A percentile compares a stretch with the other conserved stretches of the same genome.
These are phyloP conservation scores for Penicillium sp. DNA, from an alignment of 2,329 filamentous ascomycete genomes.

Conservation along the genomic window DNA sequence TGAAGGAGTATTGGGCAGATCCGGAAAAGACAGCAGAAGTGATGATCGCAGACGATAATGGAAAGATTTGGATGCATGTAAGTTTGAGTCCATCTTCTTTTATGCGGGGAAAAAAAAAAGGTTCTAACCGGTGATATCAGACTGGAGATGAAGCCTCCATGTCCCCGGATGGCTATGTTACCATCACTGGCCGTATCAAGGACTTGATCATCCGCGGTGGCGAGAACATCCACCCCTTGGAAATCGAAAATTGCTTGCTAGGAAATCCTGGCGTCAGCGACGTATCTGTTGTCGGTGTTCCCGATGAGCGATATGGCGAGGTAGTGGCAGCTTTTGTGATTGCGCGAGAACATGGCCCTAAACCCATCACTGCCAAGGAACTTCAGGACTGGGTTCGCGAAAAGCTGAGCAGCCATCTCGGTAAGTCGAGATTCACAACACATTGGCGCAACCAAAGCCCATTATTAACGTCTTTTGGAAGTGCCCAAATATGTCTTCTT, in stretches of 20 bases:
- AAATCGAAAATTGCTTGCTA: constrained; percentile 85
- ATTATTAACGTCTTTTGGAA: constrained; percentile 19
- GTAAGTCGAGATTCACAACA: constrained; percentile 39
- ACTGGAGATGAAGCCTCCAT: constrained; percentile 90
- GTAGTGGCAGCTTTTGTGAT: constrained; percentile 81
- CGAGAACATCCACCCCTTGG: constrained; percentile 93
- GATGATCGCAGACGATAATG: constrained; percentile 55
- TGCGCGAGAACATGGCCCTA: constrained; percentile 37
- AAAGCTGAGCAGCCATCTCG: constrained; percentile 68
- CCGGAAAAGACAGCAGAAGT: constrained; percentile 66
- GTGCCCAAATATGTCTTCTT: constrained; percentile 91
- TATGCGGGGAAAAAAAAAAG: not conserved
- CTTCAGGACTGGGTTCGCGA: constrained; percentile 70
- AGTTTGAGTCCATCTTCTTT: constrained; percentile 16
- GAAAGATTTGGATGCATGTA: constrained; percentile 73
- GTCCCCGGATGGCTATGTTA: constrained; percentile 77
- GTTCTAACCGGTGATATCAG: constrained; percentile 36
- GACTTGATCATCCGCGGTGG: constrained; percentile 93
- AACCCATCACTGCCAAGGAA: constrained; percentile 53
- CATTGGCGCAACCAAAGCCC: not conserved
- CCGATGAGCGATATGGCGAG: constrained; percentile 81
- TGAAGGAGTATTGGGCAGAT: constrained; percentile 89
- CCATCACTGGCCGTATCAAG: constrained; percentile 89
- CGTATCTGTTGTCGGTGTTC: constrained; percentile 78
- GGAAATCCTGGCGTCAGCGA: constrained; percentile 69